phyloP scores from a whole-genome alignment of 75 land plant genomes.

The Gnetum montanum region DNA sequence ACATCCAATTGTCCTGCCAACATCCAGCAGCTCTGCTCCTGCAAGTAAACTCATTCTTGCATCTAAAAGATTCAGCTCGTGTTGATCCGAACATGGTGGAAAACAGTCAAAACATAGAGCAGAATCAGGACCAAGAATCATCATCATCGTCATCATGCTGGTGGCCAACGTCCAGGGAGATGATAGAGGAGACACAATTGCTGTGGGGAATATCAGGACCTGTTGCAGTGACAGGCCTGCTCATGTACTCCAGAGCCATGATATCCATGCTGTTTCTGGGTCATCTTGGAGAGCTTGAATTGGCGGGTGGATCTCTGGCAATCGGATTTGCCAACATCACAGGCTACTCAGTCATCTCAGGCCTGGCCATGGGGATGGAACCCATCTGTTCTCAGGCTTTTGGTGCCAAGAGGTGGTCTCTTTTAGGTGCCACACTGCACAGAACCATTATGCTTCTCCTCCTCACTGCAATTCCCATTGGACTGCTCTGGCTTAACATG shows the following conservation, averaged over 20 bases:
- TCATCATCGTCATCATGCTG: too few relatives aligned
- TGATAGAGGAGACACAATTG: constrained; percentile 22
- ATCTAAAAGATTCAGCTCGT: too few relatives aligned
- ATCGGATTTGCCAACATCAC: constrained; percentile 46
- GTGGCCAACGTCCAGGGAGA: too few relatives aligned
- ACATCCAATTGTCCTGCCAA: too few relatives aligned
- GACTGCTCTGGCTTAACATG: constrained; percentile 40
- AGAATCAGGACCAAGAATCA: too few relatives aligned
- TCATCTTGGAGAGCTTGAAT: constrained; percentile 38
- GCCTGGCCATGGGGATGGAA: constrained; percentile 49
- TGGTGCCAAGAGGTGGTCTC: constrained; percentile 25
- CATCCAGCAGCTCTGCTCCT: too few relatives aligned
- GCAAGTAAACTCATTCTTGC: too few relatives aligned
- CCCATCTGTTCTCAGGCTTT: constrained; percentile 43
- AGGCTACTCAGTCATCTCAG: constrained; percentile 41
- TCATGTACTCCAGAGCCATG: constrained; percentile 34
- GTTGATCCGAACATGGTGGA: too few relatives aligned
- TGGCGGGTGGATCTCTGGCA: constrained; percentile 38
- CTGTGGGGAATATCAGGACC: constrained; percentile 32
- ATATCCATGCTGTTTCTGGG: constrained; percentile 45
- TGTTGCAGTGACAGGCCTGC: constrained; percentile 25
- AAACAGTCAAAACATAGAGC: too few relatives aligned
- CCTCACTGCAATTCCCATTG: constrained; percentile 29
- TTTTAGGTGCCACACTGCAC: constrained; percentile 30
- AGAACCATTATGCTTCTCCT: constrained; percentile 34